Evolutionary conservation across 2,329 filamentous ascomycete species (phyloP).

Genomic region (Calonectria multiphialidica): DNA sequence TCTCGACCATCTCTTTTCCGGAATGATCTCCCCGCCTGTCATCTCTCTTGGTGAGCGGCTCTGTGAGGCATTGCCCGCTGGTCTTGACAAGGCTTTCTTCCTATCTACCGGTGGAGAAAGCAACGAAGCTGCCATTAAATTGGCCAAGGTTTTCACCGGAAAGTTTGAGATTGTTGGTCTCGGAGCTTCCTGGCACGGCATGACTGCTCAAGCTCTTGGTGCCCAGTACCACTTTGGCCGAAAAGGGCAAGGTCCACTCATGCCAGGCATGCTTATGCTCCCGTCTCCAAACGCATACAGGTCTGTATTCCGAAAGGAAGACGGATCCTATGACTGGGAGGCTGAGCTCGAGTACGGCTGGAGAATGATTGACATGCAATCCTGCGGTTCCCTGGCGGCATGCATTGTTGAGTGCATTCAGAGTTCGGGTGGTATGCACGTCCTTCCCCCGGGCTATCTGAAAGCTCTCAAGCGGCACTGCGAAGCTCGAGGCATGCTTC

Average conservation of each 20-base stretch:
- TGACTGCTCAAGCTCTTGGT: slow-evolving; percentile 66
- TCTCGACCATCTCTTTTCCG: slow-evolving; percentile 70
- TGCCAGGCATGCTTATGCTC: slow-evolving; percentile 69
- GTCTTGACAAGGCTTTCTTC: slow-evolving; percentile 68
- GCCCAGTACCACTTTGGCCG: slow-evolving; percentile 69
- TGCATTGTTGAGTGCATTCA: slow-evolving; percentile 74
- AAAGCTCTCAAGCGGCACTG: slow-evolving; percentile 67
- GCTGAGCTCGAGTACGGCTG: slow-evolving; percentile 72
- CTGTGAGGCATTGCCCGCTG: slow-evolving; percentile 59
- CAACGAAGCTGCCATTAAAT: slow-evolving; percentile 73
- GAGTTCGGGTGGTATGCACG: slow-evolving; percentile 69
- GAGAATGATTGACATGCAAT: slow-evolving; percentile 69
- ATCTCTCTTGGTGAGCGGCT: slow-evolving; percentile 66
- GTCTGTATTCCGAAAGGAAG: slow-evolving; percentile 68
- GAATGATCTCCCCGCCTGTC: slow-evolving; percentile 70
- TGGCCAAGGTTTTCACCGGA: slow-evolving; percentile 73
- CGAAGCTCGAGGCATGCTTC: slow-evolving; percentile 67
- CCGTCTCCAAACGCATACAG: slow-evolving; percentile 72
- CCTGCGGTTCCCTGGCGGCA: slow-evolving; percentile 71
- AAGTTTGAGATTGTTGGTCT: slow-evolving; percentile 75
- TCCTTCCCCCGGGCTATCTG: slow-evolving; percentile 70
- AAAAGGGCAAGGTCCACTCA: slow-evolving; percentile 58
- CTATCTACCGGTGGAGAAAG: slow-evolving; percentile 68
- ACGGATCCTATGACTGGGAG: slow-evolving; percentile 73
- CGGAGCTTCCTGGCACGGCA: slow-evolving; percentile 70